Evolutionary conservation across 768 basidiomycete species (phyloP).

Genomic region (Rhodotorula toruloides): DNA sequence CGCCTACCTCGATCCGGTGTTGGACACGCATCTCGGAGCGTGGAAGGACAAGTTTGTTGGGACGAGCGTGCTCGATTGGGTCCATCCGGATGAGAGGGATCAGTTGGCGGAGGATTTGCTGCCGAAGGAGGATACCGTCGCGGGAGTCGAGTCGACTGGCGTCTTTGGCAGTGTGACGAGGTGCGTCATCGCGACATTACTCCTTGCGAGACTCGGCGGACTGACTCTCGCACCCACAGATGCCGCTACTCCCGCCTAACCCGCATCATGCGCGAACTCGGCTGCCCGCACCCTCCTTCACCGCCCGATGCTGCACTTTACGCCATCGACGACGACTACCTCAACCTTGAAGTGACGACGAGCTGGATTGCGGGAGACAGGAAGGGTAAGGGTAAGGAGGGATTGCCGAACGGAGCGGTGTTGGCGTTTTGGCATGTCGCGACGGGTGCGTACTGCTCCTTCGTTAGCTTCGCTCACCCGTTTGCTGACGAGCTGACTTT

Average conservation of each 20-base stretch:
- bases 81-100: conserved; percentile 40
- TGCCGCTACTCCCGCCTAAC: conserved; percentile 37
- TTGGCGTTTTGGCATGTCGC: conserved; percentile 41
- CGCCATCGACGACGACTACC: conserved; percentile 26
- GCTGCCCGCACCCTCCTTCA: conserved; percentile 8
- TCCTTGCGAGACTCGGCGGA: no score
- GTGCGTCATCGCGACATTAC: conserved; percentile 28
- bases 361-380: conserved; percentile 36
- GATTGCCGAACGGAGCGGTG: conserved; percentile 30
- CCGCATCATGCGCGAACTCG: conserved; percentile 28
- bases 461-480: background rate
- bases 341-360: conserved; percentile 31
- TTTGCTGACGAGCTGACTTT: no score
- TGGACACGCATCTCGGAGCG: conserved; percentile 34
- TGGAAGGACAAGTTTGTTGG: conserved; percentile 19
- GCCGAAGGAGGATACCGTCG: conserved; percentile 24
- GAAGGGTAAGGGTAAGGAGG: background rate
- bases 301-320: conserved; percentile 12
- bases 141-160: conserved; percentile 26
- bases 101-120: conserved; percentile 27
- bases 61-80: conserved; percentile 39
- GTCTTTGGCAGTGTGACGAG: conserved; percentile 43
- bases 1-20: conserved; percentile 40
- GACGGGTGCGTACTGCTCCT: conserved; percentile 1
- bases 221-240: background rate